Conservation (phyloP, 208 protist genomes). For the Trypanosoma vivax region DNA sequence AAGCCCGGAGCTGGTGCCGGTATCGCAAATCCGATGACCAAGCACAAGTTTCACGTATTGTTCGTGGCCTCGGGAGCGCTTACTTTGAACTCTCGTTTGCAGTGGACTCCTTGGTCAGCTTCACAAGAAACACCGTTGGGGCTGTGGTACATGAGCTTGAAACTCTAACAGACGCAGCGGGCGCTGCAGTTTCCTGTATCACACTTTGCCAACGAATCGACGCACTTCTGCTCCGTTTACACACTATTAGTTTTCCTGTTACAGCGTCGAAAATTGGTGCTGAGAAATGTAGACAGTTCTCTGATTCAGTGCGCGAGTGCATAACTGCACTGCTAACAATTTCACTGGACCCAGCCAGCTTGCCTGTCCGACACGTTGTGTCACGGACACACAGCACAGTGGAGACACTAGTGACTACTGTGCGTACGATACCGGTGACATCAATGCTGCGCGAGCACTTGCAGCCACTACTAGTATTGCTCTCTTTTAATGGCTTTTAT, state of each 20-base stretch:
- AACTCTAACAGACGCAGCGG: conserved; percentile 12
- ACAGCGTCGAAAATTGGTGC: no score
- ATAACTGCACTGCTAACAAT: conserved; percentile 43
- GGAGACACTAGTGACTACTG: conserved; percentile 52
- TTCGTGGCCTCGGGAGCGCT: conserved; percentile 58
- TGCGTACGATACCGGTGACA: conserved; percentile 30
- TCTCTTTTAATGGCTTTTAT: conserved; percentile 85
- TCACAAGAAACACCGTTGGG: conserved; percentile 44
- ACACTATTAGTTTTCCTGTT: conserved; percentile 41
- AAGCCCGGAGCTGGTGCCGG: conserved; percentile 34
- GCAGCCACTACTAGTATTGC: conserved; percentile 45
- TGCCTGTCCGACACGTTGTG: conserved; percentile 45
- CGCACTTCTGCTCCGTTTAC: conserved; percentile 48
- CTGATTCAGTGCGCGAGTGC: no score
- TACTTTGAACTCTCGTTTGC: conserved; percentile 79
- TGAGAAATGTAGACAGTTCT: no score
- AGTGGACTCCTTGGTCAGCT: conserved; percentile 63
- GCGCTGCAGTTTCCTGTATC: conserved; percentile 33
- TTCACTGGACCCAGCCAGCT: conserved; percentile 41
- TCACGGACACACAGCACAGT: conserved; percentile 50
- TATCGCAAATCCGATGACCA: conserved; percentile 2
- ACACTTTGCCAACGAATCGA: conserved; percentile 62
- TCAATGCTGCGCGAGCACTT: conserved; percentile 40
- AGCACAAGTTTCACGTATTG: conserved; percentile 20
- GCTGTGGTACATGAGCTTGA: conserved; percentile 51